phyloP scores from a whole-genome alignment of 306 rosid genomes.

The Hippophae tibetana region DNA sequence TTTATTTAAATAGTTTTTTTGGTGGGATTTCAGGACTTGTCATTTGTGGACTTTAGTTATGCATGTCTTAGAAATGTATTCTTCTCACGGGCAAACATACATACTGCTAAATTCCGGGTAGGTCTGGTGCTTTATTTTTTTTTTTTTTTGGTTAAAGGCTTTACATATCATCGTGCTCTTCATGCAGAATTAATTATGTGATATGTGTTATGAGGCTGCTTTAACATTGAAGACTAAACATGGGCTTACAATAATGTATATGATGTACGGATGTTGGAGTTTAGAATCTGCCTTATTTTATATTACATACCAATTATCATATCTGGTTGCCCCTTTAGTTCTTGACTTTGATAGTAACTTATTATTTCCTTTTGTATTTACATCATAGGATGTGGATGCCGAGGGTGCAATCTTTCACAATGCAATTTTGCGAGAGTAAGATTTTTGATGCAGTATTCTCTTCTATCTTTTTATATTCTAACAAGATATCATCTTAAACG shows the following conservation, averaged over 20 bases:
- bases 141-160: background rate
- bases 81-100: conserved; percentile 87
- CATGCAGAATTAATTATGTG: background rate
- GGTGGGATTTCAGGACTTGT: conserved; percentile 64
- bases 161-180: background rate
- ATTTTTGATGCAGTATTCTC: conserved; percentile 12
- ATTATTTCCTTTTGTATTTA: background rate
- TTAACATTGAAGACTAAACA: background rate
- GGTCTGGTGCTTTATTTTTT: conserved; percentile 19
- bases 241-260: background rate
- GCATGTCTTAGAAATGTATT: conserved; percentile 87
- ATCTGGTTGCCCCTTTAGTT: background rate
- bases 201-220: background rate
- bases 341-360: background rate
- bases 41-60: conserved; percentile 78
- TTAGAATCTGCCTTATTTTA: background rate
- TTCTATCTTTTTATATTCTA: conserved; percentile 12
- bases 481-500: conserved; percentile 24
- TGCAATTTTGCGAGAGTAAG: conserved; percentile 94
- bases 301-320: background rate
- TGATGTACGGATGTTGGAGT: background rate
- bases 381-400: conserved; percentile 77
- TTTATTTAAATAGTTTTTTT: conserved; percentile 4
- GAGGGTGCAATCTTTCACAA: conserved; percentile 76
- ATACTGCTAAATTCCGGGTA: conserved; percentile 84